Percentiles rank a stretch among this genome's conserved stretches.
These are phyloP conservation scores for Cordyceps fumosorosea DNA, from an alignment of 2,329 filamentous ascomycete species.

Conservation along the genomic window DNA sequence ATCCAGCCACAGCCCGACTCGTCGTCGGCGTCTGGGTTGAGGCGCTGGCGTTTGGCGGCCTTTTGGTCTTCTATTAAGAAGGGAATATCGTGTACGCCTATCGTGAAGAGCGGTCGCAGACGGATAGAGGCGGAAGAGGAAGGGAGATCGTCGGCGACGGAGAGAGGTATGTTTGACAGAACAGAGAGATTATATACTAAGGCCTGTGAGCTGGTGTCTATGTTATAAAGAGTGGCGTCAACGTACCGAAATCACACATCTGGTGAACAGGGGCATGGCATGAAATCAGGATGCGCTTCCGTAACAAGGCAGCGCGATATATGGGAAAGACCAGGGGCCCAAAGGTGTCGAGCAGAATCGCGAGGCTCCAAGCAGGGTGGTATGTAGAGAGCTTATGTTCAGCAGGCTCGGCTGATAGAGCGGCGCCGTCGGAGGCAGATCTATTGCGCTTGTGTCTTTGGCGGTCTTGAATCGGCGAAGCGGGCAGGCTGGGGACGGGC, in stretches of 20 bases:
- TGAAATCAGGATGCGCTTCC: slow-evolving; percentile 83
- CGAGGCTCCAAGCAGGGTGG: slow-evolving; percentile 82
- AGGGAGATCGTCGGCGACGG: slow-evolving; percentile 64
- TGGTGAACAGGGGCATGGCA: slow-evolving; percentile 79
- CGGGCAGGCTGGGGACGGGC: slow-evolving; percentile 37
- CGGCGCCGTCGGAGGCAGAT: slow-evolving; percentile 56
- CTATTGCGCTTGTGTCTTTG: slow-evolving; percentile 48
- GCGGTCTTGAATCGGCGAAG: slow-evolving; percentile 26
- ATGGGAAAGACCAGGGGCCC: slow-evolving; percentile 90
- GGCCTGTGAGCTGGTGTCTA: slow-evolving; percentile 18
- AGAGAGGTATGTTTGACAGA: slow-evolving; percentile 77
- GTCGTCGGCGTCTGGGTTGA: slow-evolving; percentile 34
- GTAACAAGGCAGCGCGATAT: slow-evolving; percentile 75
- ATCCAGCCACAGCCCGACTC: slow-evolving; percentile 68
- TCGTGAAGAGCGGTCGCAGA: slow-evolving; percentile 78
- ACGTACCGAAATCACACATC: slow-evolving; percentile 80
- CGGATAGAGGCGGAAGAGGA: slow-evolving; percentile 54
- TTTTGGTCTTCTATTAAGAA: slow-evolving; percentile 60
- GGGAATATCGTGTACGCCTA: slow-evolving; percentile 89
- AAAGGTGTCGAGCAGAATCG: slow-evolving; percentile 70
- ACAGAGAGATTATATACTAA: slow-evolving; percentile 91
- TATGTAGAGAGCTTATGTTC: slow-evolving; percentile 65
- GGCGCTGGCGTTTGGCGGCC: slow-evolving; percentile 33
- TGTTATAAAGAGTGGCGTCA: background rate
- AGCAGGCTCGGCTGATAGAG: slow-evolving; percentile 45